Conservation (phyloP, 805 yeast species). For the Wickerhamomyces mucosus region DNA sequence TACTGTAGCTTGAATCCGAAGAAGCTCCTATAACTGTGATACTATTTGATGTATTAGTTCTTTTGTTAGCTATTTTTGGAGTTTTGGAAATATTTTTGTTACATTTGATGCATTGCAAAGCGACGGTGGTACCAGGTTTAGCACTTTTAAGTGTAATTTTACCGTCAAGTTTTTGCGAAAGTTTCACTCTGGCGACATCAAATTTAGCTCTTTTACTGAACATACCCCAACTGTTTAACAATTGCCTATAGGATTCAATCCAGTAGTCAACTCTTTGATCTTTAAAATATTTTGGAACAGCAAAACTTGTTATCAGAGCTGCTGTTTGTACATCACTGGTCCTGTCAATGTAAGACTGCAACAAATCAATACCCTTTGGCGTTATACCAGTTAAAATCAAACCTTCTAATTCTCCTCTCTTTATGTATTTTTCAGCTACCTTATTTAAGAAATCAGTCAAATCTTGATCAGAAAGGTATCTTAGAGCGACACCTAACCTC, state of each 20-base stretch:
- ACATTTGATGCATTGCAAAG: constrained; percentile 74
- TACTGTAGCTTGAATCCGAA: constrained; percentile 3
- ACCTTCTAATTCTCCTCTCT: constrained; percentile 84
- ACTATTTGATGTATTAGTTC: constrained; percentile 2
- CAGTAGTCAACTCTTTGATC: constrained; percentile 71
- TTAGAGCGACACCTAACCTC: constrained; percentile 79
- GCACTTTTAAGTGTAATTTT: constrained; percentile 29
- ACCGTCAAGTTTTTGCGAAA: constrained; percentile 47
- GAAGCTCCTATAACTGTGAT: background rate
- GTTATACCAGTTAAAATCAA: constrained; percentile 88
- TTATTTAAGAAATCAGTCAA: constrained; percentile 61
- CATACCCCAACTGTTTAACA: constrained; percentile 74
- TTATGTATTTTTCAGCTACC: constrained; percentile 61
- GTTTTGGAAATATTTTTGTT: constrained; percentile 54
- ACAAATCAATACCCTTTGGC: constrained; percentile 66
- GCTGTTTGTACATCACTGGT: constrained; percentile 92
- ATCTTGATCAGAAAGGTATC: constrained; percentile 76
- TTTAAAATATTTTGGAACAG: constrained; percentile 72
- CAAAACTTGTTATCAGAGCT: constrained; percentile 68
- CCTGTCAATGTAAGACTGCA: constrained; percentile 81
- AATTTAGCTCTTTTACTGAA: constrained; percentile 75
- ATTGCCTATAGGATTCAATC: constrained; percentile 57
- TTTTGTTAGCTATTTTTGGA: constrained; percentile 7
- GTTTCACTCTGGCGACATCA: constrained; percentile 66
- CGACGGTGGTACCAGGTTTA: constrained; percentile 62